phyloP scores from a whole-genome alignment of 345 rosid species.

The Aegle marmelos region DNA sequence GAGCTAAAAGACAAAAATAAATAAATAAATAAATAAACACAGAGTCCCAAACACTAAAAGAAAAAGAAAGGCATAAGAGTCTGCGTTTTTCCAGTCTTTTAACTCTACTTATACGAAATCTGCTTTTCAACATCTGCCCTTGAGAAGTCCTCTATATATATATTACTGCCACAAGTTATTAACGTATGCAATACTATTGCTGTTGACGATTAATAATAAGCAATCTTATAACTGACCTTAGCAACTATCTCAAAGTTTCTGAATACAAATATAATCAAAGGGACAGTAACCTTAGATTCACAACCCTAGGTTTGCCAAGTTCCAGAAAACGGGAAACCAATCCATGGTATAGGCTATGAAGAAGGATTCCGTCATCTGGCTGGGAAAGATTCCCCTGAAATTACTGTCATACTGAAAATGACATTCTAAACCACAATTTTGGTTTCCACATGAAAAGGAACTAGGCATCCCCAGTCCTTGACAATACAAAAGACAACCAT shows the following conservation, averaged over 20 bases:
- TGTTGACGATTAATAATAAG: not conserved
- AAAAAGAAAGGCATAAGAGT: no score
- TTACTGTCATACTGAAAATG: not conserved
- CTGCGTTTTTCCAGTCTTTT: no score
- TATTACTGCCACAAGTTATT: not conserved
- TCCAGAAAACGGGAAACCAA: not conserved
- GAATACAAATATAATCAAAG: not conserved
- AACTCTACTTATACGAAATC: no score
- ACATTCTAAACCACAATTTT: not conserved
- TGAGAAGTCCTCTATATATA: not conserved
- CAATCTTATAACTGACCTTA: slow-evolving; percentile 8
- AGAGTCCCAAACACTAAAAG: no score
- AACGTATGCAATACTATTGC: not conserved
- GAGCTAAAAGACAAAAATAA: no score
- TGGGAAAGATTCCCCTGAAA: not conserved
- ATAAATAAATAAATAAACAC: no score
- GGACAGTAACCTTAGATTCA: not conserved
- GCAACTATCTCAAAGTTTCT: slow-evolving; percentile 1
- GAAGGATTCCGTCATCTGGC: not conserved
- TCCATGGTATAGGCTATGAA: not conserved
- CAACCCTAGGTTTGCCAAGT: not conserved
- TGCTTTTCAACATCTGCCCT: no score
- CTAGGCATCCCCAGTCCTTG: not conserved
- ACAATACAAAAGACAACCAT: not conserved
- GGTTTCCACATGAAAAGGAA: not conserved